A percentile compares a stretch with the other conserved stretches of the same genome.
These are phyloP conservation scores for Hydnomerulius pinastri DNA, from an alignment of 768 basidiomycete genomes.

Conservation along the genomic window DNA sequence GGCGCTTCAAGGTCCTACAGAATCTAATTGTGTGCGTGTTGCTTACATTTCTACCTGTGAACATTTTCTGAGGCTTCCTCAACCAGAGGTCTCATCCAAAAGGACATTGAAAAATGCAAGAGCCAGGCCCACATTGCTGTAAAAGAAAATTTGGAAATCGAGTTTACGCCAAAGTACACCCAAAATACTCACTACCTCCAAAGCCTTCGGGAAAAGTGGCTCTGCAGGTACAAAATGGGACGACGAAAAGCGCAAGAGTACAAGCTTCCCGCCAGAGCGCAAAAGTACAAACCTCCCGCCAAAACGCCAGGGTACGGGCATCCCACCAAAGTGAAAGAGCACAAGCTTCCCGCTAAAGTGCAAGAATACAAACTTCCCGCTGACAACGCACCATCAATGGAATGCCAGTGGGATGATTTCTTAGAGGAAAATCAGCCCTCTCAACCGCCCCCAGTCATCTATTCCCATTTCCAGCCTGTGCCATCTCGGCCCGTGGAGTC, in stretches of 20 bases:
- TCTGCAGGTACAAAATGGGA: constrained; percentile 21
- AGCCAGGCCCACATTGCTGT: constrained; percentile 26
- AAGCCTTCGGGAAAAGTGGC: constrained; percentile 26
- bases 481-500: too few species aligned
- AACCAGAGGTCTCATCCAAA: constrained; percentile 27
- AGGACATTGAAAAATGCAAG: constrained; percentile 32
- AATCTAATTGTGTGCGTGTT: constrained; percentile 36
- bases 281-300: too few species aligned
- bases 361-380: too few species aligned
- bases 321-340: not conserved
- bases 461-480: too few species aligned
- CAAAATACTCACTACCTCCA: constrained; percentile 30
- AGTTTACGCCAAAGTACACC: constrained; percentile 42
- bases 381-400: too few species aligned
- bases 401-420: too few species aligned
- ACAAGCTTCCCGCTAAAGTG: too few species aligned
- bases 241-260: not conserved
- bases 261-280: too few species aligned
- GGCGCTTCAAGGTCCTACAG: constrained; percentile 39
- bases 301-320: not conserved
- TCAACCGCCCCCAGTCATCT: too few species aligned
- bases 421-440: too few species aligned
- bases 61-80: too few species aligned
- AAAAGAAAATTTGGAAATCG: constrained; percentile 38
- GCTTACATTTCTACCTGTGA: not conserved